Evolutionary conservation across 2,329 filamentous ascomycete genomes (phyloP), one percentile per base, ranked within the genome.

Genomic region (Stemphylium vesicarium): DNA sequence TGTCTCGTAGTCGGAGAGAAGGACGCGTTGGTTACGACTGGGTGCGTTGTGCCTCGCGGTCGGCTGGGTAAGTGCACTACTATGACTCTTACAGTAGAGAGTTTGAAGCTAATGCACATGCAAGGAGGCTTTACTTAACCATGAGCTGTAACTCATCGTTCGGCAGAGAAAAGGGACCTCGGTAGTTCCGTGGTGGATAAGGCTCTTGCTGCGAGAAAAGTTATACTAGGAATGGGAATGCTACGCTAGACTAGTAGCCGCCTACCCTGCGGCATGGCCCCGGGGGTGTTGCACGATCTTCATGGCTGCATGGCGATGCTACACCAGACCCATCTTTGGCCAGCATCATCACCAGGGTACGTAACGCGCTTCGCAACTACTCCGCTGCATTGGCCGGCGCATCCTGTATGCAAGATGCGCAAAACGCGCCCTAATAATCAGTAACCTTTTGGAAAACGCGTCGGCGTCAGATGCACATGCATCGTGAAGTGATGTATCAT

Each of bases 271-370:
- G n/a, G n/a, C 15, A 51, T 36, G 53, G n/a, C n/a, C n/a, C n/a
- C n/a, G n/a, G n/a, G n/a, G 42, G 16, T 39, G 32, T 44, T 48
- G 31, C 50, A 54, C 45, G 16, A 47, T 50, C 32, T 50, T 13
- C 38, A 20, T 22, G 32, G 33, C 45, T 31, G n/a, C 32, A 31
- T 43, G 16, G 38, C 29, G 15, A 29, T 56, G 43, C 43, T 31
- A 40, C 43, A 52, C 48, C 20, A 39, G 20, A 26, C 29, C 41
- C 13, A 24, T 44, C 36, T 37, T 55, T 33, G 4, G 22, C 26
- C 9, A 49, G 16, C 32, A 20, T 46, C 24, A 29, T 50, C 16
- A 50, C 26, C 18, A 43, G 35, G 26, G 46, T 50, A 41, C 10
- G 46, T 42, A 49, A 22, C 42, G 29, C 18, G 33, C 31, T 32